Evolutionary conservation across 2,329 filamentous ascomycete species (phyloP), one percentile per base, ranked within the genome.

Genomic region (Aspergillus sp.): DNA sequence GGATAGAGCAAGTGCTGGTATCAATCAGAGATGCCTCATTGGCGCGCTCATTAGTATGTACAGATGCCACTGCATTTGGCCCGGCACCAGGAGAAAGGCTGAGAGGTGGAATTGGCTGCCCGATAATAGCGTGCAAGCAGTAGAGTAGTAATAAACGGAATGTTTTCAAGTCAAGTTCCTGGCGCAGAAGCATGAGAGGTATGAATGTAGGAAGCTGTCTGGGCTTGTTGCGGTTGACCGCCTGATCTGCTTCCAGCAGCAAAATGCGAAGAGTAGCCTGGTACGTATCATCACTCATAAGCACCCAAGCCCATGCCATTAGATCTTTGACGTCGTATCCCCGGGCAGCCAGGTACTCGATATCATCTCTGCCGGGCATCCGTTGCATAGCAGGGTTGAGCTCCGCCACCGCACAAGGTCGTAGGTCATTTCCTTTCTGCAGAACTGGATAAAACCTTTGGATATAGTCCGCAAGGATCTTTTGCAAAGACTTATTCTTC

Each of bases 221-320:
- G 25, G 45, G 34, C 9, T 31, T 22, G 28, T 54, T 57, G 22
- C 52, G 46, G 31, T 55, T 60, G 23, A 49, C 45, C 51, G 22
- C 64, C 31, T 64, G 59, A 19, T 74, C 66, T 19, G 68, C 60
- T 57, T 76, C 72, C 23, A 78, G 59, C 5, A 66, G 53, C 51
- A 75, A 67, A 22, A 82, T 66, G 30, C 80, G 75, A 45, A 72
- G 64, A 28, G 73, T 71, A n/a, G 80, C 76, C 46, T 71, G 68
- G 43, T 77, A 72, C 4, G 74, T 46, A 22, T 69, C 71, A 4
- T 69, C 63, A 55, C 78, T 75, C 25, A 73, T 77, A 54, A 83
- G 68, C 23, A 83, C 74, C 81, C 81, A 83, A 19, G 79, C 75
- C 81, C 81, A 83, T 19, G 71, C 66, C 60, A 78, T 72, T 28